Conservation (phyloP, 163 green algal species). For the Prototheca wickerhamii region DNA sequence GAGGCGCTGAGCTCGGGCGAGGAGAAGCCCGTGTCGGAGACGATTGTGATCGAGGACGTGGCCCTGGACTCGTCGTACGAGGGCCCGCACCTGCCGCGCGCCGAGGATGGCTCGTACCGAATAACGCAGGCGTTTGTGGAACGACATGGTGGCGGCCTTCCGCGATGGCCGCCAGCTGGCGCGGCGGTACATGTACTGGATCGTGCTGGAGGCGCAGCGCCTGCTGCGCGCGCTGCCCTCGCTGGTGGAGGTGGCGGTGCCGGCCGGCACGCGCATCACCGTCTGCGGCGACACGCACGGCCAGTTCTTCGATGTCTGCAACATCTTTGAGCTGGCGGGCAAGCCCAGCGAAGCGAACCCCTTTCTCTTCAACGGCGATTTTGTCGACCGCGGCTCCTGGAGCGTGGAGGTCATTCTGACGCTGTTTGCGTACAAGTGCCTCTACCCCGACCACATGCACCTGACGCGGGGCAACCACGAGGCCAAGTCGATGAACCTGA, state of each 20-base stretch:
- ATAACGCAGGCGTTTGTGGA: constrained; percentile 54
- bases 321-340: constrained; percentile 95
- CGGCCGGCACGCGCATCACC: constrained; percentile 40
- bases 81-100: constrained; percentile 70
- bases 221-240: constrained; percentile 63
- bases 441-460: constrained; percentile 67
- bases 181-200: constrained; percentile 56
- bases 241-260: constrained; percentile 78
- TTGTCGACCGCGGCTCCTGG: constrained; percentile 93
- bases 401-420: constrained; percentile 89
- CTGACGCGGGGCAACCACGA: constrained; percentile 94
- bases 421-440: constrained; percentile 81
- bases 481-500: constrained; percentile 89
- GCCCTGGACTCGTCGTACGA: constrained; percentile 75
- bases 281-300: constrained; percentile 93
- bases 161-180: constrained; percentile 79
- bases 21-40: constrained; percentile 17
- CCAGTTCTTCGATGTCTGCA: constrained; percentile 92
- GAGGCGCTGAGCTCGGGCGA: constrained; percentile 68
- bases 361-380: constrained; percentile 97
- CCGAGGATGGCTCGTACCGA: background rate
- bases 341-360: constrained; percentile 74
- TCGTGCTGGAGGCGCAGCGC: constrained; percentile 66
- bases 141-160: constrained; percentile 87
- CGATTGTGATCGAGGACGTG: constrained; percentile 63